Conservation (phyloP, 2,329 filamentous ascomycete genomes). For the Fusarium mangiferae region DNA sequence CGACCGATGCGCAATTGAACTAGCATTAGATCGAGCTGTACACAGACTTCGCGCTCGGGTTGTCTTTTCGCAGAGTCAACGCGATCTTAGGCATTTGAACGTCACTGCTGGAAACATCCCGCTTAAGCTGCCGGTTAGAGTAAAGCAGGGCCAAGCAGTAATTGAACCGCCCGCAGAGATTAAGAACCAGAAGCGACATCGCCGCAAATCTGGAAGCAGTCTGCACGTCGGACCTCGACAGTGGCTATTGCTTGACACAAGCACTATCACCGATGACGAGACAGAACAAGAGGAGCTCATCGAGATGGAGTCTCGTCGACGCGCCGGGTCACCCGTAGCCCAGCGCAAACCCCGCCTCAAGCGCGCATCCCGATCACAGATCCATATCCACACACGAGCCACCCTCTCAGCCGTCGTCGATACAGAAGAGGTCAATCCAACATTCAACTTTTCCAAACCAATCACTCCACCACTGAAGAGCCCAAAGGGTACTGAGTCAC, state of each 20-base stretch:
- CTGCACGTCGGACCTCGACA: constrained; percentile 53
- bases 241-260: constrained; percentile 51
- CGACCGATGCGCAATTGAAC: constrained; percentile 88
- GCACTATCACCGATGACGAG: constrained; percentile 55
- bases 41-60: constrained; percentile 74
- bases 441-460: constrained; percentile 54
- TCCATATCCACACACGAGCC: constrained; percentile 45
- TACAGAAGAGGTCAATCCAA: constrained; percentile 23
- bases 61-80: constrained; percentile 74
- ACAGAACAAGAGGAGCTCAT: constrained; percentile 57
- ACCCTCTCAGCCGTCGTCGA: constrained; percentile 27
- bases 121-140: constrained; percentile 31
- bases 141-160: constrained; percentile 26
- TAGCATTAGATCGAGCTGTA: constrained; percentile 82
- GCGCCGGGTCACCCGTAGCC: constrained; percentile 40
- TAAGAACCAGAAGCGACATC: constrained; percentile 51
- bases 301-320: constrained; percentile 53
- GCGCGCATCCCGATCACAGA: constrained; percentile 53
- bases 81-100: constrained; percentile 64
- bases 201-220: constrained; percentile 63
- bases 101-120: constrained; percentile 44
- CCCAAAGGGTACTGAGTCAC: background rate
- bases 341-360: constrained; percentile 56
- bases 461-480: constrained; percentile 38
- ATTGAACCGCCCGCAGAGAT: constrained; percentile 38